These are phyloP conservation scores for Cetradonia linearis DNA, from an alignment of 495 filamentous ascomycete genomes.

Conservation along the genomic window DNA sequence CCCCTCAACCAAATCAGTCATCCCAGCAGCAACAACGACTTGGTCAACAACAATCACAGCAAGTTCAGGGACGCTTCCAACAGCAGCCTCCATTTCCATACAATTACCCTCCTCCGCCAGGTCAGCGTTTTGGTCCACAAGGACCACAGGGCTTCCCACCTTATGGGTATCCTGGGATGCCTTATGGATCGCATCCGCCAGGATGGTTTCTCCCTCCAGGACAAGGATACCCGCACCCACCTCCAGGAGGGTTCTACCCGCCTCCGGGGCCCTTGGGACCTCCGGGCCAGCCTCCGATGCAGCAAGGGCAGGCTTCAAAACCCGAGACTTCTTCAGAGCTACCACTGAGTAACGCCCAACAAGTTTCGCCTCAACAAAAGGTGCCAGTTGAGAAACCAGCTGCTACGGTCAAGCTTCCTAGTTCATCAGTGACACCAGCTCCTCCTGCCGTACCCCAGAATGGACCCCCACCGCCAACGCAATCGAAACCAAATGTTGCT, in stretches of 20 bases:
- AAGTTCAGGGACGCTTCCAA: slow-evolving; percentile 38
- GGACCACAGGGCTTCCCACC: slow-evolving; percentile 51
- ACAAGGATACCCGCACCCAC: slow-evolving; percentile 61
- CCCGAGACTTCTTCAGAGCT: slow-evolving; percentile 28
- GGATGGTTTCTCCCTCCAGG: slow-evolving; percentile 73
- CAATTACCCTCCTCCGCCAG: slow-evolving; percentile 33
- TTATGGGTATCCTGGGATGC: slow-evolving; percentile 50
- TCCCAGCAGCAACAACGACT: slow-evolving; percentile 18
- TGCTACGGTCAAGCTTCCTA: slow-evolving; percentile 25
- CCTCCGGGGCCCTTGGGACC: slow-evolving; percentile 44
- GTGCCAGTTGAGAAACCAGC: slow-evolving; percentile 24
- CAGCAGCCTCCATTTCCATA: slow-evolving; percentile 42
- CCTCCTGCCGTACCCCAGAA: slow-evolving; percentile 28
- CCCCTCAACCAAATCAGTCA: slow-evolving; percentile 12
- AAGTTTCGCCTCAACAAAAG: slow-evolving; percentile 28
- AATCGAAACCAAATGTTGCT: slow-evolving; percentile 53
- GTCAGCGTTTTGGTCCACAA: slow-evolving; percentile 38
- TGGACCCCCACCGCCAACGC: slow-evolving; percentile 47
- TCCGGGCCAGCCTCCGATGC: slow-evolving; percentile 36
- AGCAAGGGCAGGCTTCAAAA: slow-evolving; percentile 27
- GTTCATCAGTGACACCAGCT: slow-evolving; percentile 29
- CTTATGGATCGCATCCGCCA: slow-evolving; percentile 55
- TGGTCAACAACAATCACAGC: slow-evolving; percentile 22
- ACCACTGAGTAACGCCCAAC: slow-evolving; percentile 23
- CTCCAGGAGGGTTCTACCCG: slow-evolving; percentile 46